A percentile compares a stretch with the other conserved stretches of the same genome.
Conservation (phyloP, 2,329 filamentous ascomycete species). For the Metarhizium rileyi region DNA sequence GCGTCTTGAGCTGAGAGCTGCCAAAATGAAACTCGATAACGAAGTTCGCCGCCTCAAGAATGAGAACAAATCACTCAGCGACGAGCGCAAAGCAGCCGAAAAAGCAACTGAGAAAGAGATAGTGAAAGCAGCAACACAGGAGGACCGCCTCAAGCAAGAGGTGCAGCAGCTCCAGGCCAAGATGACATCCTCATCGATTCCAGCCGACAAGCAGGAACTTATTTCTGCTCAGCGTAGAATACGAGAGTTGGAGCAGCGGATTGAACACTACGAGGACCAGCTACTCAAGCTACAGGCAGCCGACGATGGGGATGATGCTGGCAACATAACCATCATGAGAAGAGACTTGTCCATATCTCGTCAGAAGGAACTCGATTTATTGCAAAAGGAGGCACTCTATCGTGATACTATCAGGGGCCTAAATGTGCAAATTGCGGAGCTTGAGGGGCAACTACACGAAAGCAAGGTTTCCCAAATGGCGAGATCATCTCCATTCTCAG, state of each 20-base stretch:
- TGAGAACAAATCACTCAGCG: slow-evolving; percentile 47
- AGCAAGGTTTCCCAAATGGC: slow-evolving; percentile 43
- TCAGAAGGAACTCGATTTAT: slow-evolving; percentile 54
- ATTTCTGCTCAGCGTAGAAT: slow-evolving; percentile 52
- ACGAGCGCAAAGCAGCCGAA: slow-evolving; percentile 51
- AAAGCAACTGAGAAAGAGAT: slow-evolving; percentile 56
- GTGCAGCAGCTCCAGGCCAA: slow-evolving; percentile 41
- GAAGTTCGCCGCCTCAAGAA: slow-evolving; percentile 56
- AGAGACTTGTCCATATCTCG: slow-evolving; percentile 53
- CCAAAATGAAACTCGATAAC: slow-evolving; percentile 57
- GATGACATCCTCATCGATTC: slow-evolving; percentile 33
- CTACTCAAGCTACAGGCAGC: slow-evolving; percentile 24
- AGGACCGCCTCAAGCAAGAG: slow-evolving; percentile 49
- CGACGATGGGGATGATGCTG: slow-evolving; percentile 31
- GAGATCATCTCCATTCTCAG: slow-evolving; percentile 34
- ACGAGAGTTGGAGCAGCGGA: slow-evolving; percentile 52
- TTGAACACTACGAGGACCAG: slow-evolving; percentile 43
- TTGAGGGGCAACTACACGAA: slow-evolving; percentile 60
- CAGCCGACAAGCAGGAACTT: slow-evolving; percentile 42
- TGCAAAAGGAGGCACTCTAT: slow-evolving; percentile 55
- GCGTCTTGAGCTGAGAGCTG: slow-evolving; percentile 55
- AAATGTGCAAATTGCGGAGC: slow-evolving; percentile 54
- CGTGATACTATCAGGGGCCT: slow-evolving; percentile 53
- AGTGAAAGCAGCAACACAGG: slow-evolving; percentile 55
- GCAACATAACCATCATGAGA: slow-evolving; percentile 51